Evolutionary conservation across 495 filamentous ascomycete genomes (phyloP), one percentile per base, ranked within the genome.

Genomic region (Podospora didyma): DNA sequence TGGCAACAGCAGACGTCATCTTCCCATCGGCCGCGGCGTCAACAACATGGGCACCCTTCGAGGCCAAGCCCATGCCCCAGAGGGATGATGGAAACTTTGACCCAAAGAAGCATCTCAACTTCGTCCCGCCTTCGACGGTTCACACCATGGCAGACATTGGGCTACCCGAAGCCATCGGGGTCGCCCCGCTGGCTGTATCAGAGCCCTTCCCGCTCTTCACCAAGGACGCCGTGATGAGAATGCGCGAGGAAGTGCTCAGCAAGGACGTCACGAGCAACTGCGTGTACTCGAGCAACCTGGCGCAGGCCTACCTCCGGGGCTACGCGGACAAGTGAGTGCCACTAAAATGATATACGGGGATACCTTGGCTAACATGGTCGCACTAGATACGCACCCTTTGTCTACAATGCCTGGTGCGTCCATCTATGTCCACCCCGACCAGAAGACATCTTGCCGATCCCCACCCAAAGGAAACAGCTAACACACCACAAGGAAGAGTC

Each of bases 141-240:
- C 67, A 83, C 58, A 83, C 73, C 5, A 86, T 88, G 83, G 70
- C 72, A 49, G 85, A 88, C 51, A 71, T 87, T 37, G 80, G 78
- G 4, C 76, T 81, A 49, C 58, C 79, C 0, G 73, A 81, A 46
- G 73, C 78, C 56, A 75, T 67, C 42, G 86, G 85, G 11, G 74
- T 89, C 31, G 89, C 86, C 17, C 77, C 80, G 0, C 73, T 88
- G 46, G 87, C 83, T 28, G 86, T 89, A 46, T 87, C 85, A 3
- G 84, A 89, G 61, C 86, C 88, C 2, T 91, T 91, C 66, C 78
- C 80, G 11, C 75, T 89, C n/a, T 89, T 90, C 70, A 83, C 83
- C 24, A 67, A 75, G 39, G 85, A 87, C 56, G 86, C 85, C 11
- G 73, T 90, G 48, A 69, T 80, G 54, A 76, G 77, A 51, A 88